Base-by-base conservation (phyloP, 306 rosid genomes). In the Malus sylvestris region DNA sequence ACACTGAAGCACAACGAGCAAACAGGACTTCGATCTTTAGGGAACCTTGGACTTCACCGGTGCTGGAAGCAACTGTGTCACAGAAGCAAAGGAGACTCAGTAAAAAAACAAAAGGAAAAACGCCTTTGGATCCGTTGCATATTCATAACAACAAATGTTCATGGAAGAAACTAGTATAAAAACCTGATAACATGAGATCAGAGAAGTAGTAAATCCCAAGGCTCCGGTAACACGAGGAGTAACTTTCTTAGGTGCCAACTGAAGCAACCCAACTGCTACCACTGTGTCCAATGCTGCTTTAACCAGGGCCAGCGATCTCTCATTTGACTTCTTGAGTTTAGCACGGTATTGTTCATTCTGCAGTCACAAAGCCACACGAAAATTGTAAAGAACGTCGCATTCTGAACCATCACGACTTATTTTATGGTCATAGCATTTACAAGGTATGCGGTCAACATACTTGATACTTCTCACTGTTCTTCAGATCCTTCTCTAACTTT, bases 171-270 rank as follows among this genome's bases (percentile, higher is more conserved):
- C 76, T 73, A 57, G 22, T 78, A 11, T 6, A 27, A 32, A 73
- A 55, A 95, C 99, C 99, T 95, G 99, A 85, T 92, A 95, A 81
- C 99, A 95, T 33, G 99, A 90, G 76, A 95, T 92, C 64, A 95
- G 88, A 66, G 99, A 95, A 82, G 90, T 57, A 66, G 76, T 87
- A 85, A 95, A 92, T 79, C 99, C 99, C 59, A 95, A 81, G 25
- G 90, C 97, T 57, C 99, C 99, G 5, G 99, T 92, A 18, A 95
- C 96, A 14, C 97, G 99, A 1, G 99, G 92, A 18, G 85, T 95
- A 65, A 92, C 86, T 86, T 91, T 95, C 87, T 88, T 85, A 10
- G 99, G 99, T 15, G 90, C 90, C 88, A 95, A 69, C 86, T 92
- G 99, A 79, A 95, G 99, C 82, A 95, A 81, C 66, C 99, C 97